Evolutionary conservation across 257 asterid species (phyloP), one percentile per base, ranked within the genome.

Genomic region (Verbascum thapsus): DNA sequence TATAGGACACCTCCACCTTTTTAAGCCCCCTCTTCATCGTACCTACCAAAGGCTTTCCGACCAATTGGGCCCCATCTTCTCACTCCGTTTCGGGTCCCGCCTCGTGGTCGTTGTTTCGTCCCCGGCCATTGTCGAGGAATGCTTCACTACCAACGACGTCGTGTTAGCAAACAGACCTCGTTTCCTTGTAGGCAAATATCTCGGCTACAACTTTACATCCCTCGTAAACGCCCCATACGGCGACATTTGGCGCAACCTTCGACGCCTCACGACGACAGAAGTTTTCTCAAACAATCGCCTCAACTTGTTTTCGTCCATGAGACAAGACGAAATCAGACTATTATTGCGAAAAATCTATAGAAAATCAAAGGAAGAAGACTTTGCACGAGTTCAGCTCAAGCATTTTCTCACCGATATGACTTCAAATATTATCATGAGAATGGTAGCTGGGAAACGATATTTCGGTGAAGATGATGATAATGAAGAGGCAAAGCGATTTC

Each of bases 401-500:
- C 37, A 77, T 0, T 7, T 37, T 2, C 26, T 87, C 0, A 66
- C 78, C 3, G 87, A 70, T 54, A 41, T 83, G 58, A 61, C 81
- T 0, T 75, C 75, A 22, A 88, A 85, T 16, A 61, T 57, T 19
- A 81, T 88, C 19, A 74, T 81, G 94, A 81, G 91, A 41, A 88
- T 88, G 94, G 75, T 81, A 0, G 80, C 76, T 7, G 96, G 94
- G 6, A 85, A 88, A 64, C 57, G 87, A 7, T 77, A 75, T 32
- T 78, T 54, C 6, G 88, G 92, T 0, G 92, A 49, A 39, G 84
- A 52, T 3, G 85, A 60, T 13, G 70, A 67, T 1, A 26, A 48
- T 5, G 54, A 70, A 9, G 85, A 80, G 71, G 85, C 85, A 3
- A 67, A 22, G 60, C 19, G 62, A 40, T 82, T 87, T 13, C 69